phyloP scores from a whole-genome alignment of 805 yeast genomes.

The Torulaspora delbrueckii region DNA sequence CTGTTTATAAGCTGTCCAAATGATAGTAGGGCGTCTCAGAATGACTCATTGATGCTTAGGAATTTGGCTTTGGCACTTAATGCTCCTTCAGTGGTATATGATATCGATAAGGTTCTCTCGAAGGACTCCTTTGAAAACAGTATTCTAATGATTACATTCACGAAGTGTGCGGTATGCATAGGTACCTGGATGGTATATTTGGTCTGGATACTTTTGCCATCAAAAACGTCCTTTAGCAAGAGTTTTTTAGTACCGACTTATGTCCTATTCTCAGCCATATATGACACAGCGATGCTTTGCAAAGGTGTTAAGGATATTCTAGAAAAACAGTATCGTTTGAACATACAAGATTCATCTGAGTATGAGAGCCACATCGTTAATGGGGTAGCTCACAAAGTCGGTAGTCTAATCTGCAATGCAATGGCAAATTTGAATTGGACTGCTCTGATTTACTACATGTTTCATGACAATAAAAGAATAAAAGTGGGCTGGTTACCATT shows the following conservation, averaged over 20 bases:
- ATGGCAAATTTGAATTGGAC: slow-evolving; percentile 28
- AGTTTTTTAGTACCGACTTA: slow-evolving; percentile 56
- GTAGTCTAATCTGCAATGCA: slow-evolving; percentile 15
- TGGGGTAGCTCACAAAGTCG: slow-evolving; percentile 16
- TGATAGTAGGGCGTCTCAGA: not conserved
- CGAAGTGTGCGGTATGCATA: slow-evolving; percentile 51
- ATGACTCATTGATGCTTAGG: slow-evolving; percentile 4
- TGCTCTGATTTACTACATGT: slow-evolving; percentile 29
- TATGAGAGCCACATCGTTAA: slow-evolving; percentile 27
- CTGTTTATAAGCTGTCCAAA: slow-evolving; percentile 13
- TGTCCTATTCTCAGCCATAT: slow-evolving; percentile 51
- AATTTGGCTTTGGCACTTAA: slow-evolving; percentile 6
- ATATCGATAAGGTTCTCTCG: slow-evolving; percentile 7
- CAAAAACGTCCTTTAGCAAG: slow-evolving; percentile 44
- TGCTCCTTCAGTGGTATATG: slow-evolving; percentile 6
- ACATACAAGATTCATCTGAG: slow-evolving; percentile 49
- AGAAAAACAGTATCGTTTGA: slow-evolving; percentile 45
- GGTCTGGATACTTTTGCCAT: slow-evolving; percentile 46
- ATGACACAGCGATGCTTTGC: slow-evolving; percentile 48
- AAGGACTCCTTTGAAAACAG: slow-evolving; percentile 39
- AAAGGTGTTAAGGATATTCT: slow-evolving; percentile 43
- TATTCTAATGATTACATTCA: slow-evolving; percentile 44
- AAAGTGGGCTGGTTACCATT: slow-evolving; percentile 17
- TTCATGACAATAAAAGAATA: slow-evolving; percentile 15
- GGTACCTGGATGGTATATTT: slow-evolving; percentile 68